Conservation (phyloP, 495 filamentous ascomycete genomes). For the Trichoderma erinaceum region DNA sequence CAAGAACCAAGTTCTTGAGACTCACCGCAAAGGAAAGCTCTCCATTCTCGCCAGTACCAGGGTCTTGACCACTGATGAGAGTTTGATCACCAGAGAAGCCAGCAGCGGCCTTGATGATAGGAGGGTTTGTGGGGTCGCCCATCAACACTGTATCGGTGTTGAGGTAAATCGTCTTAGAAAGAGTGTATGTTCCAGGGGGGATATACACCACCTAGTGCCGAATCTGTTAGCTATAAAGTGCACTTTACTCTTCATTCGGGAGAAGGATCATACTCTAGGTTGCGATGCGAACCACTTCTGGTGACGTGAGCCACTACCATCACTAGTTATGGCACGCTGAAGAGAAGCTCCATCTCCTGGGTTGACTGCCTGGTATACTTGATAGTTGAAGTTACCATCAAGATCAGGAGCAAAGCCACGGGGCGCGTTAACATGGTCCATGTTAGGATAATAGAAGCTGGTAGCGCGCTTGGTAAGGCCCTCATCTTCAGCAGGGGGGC, state of each 20-base stretch:
- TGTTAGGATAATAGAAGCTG: slow-evolving; percentile 2
- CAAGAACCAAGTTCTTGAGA: slow-evolving; percentile 63
- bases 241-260: neutral
- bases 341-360: slow-evolving; percentile 6
- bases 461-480: slow-evolving; percentile 3
- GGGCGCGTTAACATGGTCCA: neutral
- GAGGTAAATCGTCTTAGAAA: slow-evolving; percentile 50
- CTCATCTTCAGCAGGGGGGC: neutral
- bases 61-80: slow-evolving; percentile 43
- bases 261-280: neutral
- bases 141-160: slow-evolving; percentile 55
- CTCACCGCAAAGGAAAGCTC: slow-evolving; percentile 53
- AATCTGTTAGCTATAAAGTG: neutral
- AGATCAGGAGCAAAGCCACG: slow-evolving; percentile 3
- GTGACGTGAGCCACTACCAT: neutral
- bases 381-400: slow-evolving; percentile 8
- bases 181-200: slow-evolving; percentile 57
- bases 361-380: slow-evolving; percentile 4
- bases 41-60: slow-evolving; percentile 21
- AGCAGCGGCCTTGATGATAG: slow-evolving; percentile 55
- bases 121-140: slow-evolving; percentile 60
- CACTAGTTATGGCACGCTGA: neutral
- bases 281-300: neutral
- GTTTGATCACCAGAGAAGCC: slow-evolving; percentile 30
- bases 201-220: slow-evolving; percentile 51